Conservation (phyloP, 2,329 filamentous ascomycete genomes). For the Beauveria sp. region DNA sequence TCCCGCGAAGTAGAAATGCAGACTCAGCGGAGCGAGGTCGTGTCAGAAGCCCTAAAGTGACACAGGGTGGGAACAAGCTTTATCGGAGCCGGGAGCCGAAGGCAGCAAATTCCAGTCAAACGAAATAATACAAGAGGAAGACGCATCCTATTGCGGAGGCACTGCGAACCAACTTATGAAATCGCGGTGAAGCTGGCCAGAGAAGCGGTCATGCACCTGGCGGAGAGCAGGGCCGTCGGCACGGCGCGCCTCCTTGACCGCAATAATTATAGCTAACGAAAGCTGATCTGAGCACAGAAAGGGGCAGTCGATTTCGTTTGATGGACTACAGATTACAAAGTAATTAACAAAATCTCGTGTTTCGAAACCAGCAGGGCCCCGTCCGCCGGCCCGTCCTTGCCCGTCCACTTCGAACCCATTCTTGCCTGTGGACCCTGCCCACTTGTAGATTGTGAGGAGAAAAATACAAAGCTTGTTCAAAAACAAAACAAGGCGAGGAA, state of each 20-base stretch:
- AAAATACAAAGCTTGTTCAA: neutral
- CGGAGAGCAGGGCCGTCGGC: too few relatives aligned
- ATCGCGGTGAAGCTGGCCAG: too few relatives aligned
- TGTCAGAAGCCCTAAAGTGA: neutral
- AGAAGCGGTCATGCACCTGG: too few relatives aligned
- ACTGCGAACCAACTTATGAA: too few relatives aligned
- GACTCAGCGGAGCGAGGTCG: neutral
- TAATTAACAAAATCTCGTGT: neutral
- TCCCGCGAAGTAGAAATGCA: neutral
- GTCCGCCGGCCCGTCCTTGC: too few relatives aligned
- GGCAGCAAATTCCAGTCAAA: neutral
- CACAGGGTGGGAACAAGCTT: neutral
- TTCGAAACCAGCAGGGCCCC: neutral
- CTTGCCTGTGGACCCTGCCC: neutral
- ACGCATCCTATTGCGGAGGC: too few relatives aligned
- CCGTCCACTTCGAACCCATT: neutral
- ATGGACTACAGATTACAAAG: too few relatives aligned
- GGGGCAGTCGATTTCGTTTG: neutral
- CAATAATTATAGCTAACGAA: neutral
- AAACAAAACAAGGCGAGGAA: neutral
- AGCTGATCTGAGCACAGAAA: neutral
- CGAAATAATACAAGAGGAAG: neutral
- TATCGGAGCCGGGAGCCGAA: neutral
- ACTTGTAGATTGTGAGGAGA: neutral
- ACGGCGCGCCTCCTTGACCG: too few relatives aligned